Conservation (phyloP, 2,329 filamentous ascomycete species). For the Trichophyton simii region DNA sequence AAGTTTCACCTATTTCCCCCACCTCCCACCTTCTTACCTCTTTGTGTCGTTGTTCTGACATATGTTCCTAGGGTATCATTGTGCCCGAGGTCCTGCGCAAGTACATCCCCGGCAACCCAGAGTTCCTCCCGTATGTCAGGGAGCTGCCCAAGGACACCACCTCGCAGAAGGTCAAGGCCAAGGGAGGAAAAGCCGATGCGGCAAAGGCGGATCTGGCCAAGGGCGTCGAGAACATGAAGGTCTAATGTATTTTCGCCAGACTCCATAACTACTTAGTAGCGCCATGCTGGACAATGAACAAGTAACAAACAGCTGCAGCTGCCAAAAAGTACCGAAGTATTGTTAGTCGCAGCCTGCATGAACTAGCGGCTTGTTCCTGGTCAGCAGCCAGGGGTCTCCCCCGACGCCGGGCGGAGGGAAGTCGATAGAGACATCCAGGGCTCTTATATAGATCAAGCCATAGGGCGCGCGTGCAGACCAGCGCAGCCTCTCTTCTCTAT, state of each 20-base stretch:
- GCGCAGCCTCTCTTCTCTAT: neutral
- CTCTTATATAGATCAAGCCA: neutral
- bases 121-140: constrained; percentile 79
- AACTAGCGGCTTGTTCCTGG: neutral
- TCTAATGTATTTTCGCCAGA: constrained; percentile 17
- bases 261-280: neutral
- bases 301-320: neutral
- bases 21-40: neutral
- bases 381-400: neutral
- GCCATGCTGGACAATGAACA: neutral
- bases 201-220: constrained; percentile 25
- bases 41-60: constrained; percentile 15
- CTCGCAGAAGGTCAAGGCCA: constrained; percentile 43
- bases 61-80: constrained; percentile 48
- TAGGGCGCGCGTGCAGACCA: neutral
- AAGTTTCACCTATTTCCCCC: constrained; percentile 21
- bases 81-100: constrained; percentile 75
- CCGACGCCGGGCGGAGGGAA: neutral
- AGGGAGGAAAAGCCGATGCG: constrained; percentile 21
- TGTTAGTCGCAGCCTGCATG: neutral
- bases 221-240: constrained; percentile 31
- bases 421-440: neutral
- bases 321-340: neutral
- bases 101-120: constrained; percentile 79
- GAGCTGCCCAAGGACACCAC: constrained; percentile 68